Base-by-base conservation (phyloP, 2,329 filamentous ascomycete genomes). In the Basipetospora chlamydospora region DNA sequence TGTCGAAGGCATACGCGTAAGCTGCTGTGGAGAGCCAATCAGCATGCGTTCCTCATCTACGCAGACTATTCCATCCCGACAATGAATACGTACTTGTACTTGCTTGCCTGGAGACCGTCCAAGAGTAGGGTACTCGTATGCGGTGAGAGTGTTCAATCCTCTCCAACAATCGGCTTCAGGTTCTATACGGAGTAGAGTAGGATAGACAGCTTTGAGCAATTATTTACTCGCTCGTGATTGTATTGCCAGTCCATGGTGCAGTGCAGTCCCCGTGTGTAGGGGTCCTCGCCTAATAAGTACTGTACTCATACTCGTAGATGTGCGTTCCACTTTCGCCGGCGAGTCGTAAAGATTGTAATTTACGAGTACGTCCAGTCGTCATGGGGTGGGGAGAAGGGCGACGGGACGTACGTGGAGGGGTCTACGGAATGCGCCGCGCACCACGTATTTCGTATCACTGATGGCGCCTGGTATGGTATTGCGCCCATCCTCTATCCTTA, bases 1-100 rank as follows among this genome's bases (percentile, higher is more conserved):
- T 35, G 32, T 35, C 31, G 35, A 38, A 32, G 33, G 40, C 28
- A 39, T 52, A 52, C 50, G 50, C 50, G 50, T 52, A 46, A 52
- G 48, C 50, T 49, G 45, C 46, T 40, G 43, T 42, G 42, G 39
- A 35, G 16, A 34, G 33, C 49, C 49, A 52, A 52, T 52, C 37
- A 39, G 29, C 10, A 11, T 17, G 12, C 29, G 36, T 28, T 17
- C 20, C 23, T 38, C 36, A 38, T 38, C 28, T 33, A 38, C 29
- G 28, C 29, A 33, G 20, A 29, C 35, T 28, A 29, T 28, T 37
- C 23, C 20, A 28, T n/a, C 35, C 35, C 26, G 28, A 37, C n/a
- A 22, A 20, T 26, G 26, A 21, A 16, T 37, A 28, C 28, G 35
- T 37, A 37, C 35, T 30, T 20, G 35, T 37, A 37, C 35, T 30